Conservation (phyloP, 2,329 filamentous ascomycete genomes). For the Coniochaeta sp. region DNA sequence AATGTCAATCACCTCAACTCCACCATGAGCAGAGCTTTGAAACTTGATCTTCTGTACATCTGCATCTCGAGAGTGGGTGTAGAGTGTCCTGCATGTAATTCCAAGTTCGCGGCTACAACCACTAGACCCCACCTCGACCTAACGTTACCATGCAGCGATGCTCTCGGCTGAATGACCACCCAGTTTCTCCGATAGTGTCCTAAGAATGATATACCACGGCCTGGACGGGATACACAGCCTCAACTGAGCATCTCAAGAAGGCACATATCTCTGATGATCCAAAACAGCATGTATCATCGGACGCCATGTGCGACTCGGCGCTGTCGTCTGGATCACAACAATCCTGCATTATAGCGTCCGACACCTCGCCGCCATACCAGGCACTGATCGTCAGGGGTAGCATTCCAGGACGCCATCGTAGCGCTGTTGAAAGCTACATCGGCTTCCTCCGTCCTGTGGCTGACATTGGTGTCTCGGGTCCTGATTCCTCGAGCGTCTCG, state of each 20-base stretch:
- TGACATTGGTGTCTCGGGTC: not conserved
- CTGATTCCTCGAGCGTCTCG: not conserved
- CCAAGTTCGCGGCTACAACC: not conserved
- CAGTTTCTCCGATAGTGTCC: not conserved
- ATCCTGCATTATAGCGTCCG: not conserved
- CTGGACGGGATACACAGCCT: not conserved
- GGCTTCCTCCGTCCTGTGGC: not conserved
- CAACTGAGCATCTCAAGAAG: not conserved
- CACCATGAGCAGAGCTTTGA: not conserved
- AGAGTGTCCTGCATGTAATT: not conserved
- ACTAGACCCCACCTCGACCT: not conserved
- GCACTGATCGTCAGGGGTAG: not conserved
- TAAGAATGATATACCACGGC: not conserved
- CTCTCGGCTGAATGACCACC: not conserved
- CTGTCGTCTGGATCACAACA: not conserved
- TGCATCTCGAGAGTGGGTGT: not conserved
- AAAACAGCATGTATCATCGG: not conserved
- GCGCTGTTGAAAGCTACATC: not conserved
- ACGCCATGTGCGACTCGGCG: not conserved
- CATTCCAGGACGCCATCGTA: not conserved
- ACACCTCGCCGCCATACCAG: not conserved
- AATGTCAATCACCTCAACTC: too few species aligned
- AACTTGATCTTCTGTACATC: not conserved
- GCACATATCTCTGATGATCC: not conserved
- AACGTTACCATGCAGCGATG: conserved; percentile 1